Base-by-base conservation (phyloP, 2,329 filamentous ascomycete genomes). In the Thelonectria olida region DNA sequence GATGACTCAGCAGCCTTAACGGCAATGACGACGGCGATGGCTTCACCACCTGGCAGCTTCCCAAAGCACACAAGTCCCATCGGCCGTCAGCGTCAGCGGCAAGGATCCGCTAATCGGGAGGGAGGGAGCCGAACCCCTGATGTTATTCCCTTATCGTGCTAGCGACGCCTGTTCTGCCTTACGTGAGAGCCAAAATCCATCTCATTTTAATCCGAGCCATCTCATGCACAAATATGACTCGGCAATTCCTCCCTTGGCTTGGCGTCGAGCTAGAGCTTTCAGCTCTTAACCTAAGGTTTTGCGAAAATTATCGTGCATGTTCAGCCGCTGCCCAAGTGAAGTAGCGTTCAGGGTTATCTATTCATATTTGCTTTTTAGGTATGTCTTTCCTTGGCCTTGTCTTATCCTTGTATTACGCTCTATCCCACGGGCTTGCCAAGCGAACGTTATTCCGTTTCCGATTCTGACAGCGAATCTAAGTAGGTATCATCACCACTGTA, bases 1-100 rank as follows among this genome's bases (percentile, higher is more conserved):
- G 44, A 15, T 31, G 41, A 58, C 54, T 63, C 58, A 65, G 57
- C 54, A 34, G 10, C 13, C 31, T 2, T 15, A 34, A 28, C 7
- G 10, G 27, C 6, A n/a, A 7, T 1, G 7, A 44, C 2, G 12
- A 8, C 10, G 23, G 20, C 19, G 25, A 50, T 48, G 12, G 39
- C 39, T 44, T 44, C 39, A 44, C 6, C 19, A 34, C 7, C 31
- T 13, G 10, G 7, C 4, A 10, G 13, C 13, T 7, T 3, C 28
- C 28, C 28, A 31, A 31, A 31, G 15, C 28, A 34, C 31, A 10
- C 31, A 34, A 34, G 31, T 34, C 31, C 31, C 36, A 20, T 17
- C 9, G 6, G n/a, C 36, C 15, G 36, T 39, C 36, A 44, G 39
- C 15, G 36, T 39, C 36, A 44, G 39, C 36, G 36, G 36, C 36